phyloP scores from a whole-genome alignment of 1,139 yeast species.

The Hyphopichia wangnamkhiaoensis region DNA sequence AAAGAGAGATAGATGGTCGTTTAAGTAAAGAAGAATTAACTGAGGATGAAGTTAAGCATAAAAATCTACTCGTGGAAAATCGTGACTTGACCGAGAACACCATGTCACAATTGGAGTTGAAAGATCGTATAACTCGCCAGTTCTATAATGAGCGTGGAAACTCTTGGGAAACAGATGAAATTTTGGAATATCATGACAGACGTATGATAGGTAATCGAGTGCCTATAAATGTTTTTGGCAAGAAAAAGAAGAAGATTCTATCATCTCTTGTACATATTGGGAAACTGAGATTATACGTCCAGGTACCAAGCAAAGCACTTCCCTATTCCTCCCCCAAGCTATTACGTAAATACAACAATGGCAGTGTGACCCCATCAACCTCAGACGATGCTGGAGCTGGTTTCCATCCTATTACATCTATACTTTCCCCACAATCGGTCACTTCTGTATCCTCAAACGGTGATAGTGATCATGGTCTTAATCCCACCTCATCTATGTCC shows the following conservation, averaged over 20 bases:
- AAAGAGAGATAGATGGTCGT: slow-evolving; percentile 37
- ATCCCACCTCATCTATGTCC: slow-evolving; percentile 4
- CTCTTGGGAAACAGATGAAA: slow-evolving; percentile 13
- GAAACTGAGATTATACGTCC: slow-evolving; percentile 31
- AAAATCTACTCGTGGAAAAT: slow-evolving; percentile 26
- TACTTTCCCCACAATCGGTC: slow-evolving; percentile 3
- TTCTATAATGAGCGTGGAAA: slow-evolving; percentile 5
- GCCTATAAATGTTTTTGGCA: slow-evolving; percentile 30
- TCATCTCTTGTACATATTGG: slow-evolving; percentile 40
- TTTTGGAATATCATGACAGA: slow-evolving; percentile 17
- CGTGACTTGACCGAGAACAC: slow-evolving; percentile 2
- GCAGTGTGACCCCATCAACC: slow-evolving; percentile 1
- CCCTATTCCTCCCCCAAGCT: slow-evolving; percentile 43
- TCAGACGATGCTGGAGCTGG: slow-evolving; percentile 1
- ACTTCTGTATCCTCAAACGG: slow-evolving; percentile 6
- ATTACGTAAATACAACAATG: slow-evolving; percentile 38
- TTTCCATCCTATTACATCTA: slow-evolving; percentile 5
- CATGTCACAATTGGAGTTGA: slow-evolving; percentile 1
- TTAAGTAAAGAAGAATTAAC: slow-evolving; percentile 29
- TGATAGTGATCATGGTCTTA: neutral
- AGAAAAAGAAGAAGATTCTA: slow-evolving; percentile 41
- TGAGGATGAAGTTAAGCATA: slow-evolving; percentile 32
- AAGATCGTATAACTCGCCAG: slow-evolving; percentile 5
- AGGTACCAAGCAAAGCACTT: slow-evolving; percentile 36
- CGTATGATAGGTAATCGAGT: slow-evolving; percentile 30